phyloP scores from a whole-genome alignment of 2,329 filamentous ascomycete genomes.

The Hypomyces rosellus region DNA sequence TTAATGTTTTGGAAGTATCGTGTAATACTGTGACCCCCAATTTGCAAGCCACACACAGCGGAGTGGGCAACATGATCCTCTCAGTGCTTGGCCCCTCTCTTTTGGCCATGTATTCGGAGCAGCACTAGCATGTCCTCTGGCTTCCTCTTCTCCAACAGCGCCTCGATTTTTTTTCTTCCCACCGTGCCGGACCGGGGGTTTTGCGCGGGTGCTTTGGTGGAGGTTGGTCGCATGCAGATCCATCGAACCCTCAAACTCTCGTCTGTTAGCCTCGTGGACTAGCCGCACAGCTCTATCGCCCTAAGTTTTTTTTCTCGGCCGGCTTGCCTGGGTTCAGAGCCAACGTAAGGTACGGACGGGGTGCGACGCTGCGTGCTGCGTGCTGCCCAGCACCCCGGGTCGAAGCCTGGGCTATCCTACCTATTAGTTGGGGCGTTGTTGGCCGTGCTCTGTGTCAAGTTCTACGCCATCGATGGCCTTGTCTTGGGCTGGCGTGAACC shows the following conservation, averaged over 20 bases:
- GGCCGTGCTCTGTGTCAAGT: conserved; percentile 5
- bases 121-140: conserved; percentile 2
- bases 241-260: conserved; percentile 13
- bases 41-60: neutral
- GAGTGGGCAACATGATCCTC: neutral
- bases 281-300: conserved; percentile 14
- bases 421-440: neutral
- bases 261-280: conserved; percentile 16
- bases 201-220: conserved; percentile 11
- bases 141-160: conserved; percentile 8
- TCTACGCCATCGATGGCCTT: conserved; percentile 1
- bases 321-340: neutral
- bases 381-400: conserved; percentile 8
- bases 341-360: conserved; percentile 12
- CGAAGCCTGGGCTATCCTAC: neutral
- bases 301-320: conserved; percentile 1
- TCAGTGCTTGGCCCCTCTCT: neutral
- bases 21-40: neutral
- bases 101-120: neutral
- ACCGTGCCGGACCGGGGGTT: conserved; percentile 19
- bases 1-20: neutral
- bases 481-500: neutral
- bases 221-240: conserved; percentile 18
- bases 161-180: conserved; percentile 13
- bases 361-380: conserved; percentile 4